phyloP scores from a whole-genome alignment of 208 protist genomes.

The Jaenimonas drosophilae region DNA sequence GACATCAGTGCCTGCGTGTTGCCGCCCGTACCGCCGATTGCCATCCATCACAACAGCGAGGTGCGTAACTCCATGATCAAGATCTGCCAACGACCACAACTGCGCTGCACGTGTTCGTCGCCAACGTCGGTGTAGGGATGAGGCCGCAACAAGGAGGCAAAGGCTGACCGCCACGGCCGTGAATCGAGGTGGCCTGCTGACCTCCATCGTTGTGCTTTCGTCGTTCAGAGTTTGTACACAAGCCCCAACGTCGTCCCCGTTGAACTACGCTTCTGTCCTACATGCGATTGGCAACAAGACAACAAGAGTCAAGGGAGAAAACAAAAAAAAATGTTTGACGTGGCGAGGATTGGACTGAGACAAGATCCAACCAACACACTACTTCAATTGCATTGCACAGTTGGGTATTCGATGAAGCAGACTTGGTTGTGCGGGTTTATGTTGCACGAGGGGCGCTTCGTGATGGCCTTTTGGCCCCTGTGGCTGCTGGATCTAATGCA shows the following conservation, averaged over 20 bases:
- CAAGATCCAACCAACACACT: background rate
- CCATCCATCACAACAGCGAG: conserved; percentile 90
- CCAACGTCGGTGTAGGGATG: conserved; percentile 3
- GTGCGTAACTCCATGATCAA: conserved; percentile 45
- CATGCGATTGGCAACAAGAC: no score
- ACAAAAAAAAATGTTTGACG: background rate
- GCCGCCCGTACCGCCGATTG: conserved; percentile 65
- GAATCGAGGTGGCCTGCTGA: background rate
- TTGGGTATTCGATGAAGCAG: background rate
- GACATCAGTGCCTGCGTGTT: background rate
- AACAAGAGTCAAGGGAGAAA: no score
- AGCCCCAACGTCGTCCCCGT: no score
- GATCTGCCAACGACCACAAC: background rate
- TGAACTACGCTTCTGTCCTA: no score
- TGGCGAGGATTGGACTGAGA: background rate
- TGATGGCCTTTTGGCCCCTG: conserved; percentile 1
- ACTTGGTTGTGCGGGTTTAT: background rate
- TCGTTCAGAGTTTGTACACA: conserved; percentile 4
- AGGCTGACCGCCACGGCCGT: background rate
- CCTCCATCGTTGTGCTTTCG: background rate
- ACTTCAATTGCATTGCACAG: conserved; percentile 3
- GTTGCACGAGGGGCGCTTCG: no score
- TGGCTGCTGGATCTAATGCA: conserved; percentile 33
- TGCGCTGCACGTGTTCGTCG: conserved; percentile 1
- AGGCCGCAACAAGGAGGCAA: conserved; percentile 4